Base-by-base conservation (phyloP, 192 early-diverging fungal genomes). In the Coemansia sp. region DNA sequence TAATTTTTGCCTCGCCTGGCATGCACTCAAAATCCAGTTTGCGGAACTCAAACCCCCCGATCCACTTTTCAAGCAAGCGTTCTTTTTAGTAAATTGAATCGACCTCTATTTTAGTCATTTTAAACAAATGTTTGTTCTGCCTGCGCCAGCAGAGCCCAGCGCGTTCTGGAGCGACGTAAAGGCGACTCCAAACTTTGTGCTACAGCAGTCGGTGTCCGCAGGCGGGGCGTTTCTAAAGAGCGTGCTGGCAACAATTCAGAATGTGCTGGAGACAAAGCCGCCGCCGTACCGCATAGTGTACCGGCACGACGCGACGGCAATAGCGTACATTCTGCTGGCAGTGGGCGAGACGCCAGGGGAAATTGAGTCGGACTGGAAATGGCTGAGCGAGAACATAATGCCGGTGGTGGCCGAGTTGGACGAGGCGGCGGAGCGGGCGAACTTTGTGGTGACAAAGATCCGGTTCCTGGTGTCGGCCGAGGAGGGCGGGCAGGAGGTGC, bases 261-360 rank as follows among this genome's bases (percentile, higher is more conserved):
- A 95, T 73, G 93, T 98, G 86, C 56, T 98, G 54, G 94, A 97
- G 65, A 92, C 89, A 22, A 94, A 93, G 73, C 93, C 94, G 65
- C 89, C 93, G 5, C 89, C 94, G 4, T 97, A 87, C 65, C 89
- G 95, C 19, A 90, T 98, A 28, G 69, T 96, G 3, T 89, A 92
- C 63, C 85, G 86, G 33, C 80, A 86, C 42, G 78, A 83, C 6
- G 56, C 80, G 6, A 62, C 71, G 23, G 69, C 81, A 31, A 80
- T 81, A n/a, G 71, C 69, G 25, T 85, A 83, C n/a, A 82, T 95
- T 30, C 84, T 93, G 62, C 82, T 98, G 48, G 93, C 91, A 4
- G 92, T 91, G 11, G 89, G 87, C 44, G 93, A 97, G 69, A 81
- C 86, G 4, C 76, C 87, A 40, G 91, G 89, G 54, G 87, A 82